A percentile compares a stretch with the other conserved stretches of the same genome.
Conservation (phyloP, 208 protist genomes). For the Trichomonas gallinae region DNA sequence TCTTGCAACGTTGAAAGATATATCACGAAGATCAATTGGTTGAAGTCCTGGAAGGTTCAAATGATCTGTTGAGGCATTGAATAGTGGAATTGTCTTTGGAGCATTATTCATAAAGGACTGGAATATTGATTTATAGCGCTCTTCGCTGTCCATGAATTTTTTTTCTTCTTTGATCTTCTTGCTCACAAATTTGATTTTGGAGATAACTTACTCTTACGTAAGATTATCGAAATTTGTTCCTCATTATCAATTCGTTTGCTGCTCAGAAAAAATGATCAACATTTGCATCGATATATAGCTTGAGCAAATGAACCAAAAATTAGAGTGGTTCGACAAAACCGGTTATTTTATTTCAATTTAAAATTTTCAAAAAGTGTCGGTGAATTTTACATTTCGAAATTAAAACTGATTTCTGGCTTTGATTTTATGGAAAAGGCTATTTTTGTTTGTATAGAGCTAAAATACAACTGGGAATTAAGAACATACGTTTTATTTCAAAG, state of each 20-base stretch:
- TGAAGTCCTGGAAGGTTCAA: background rate
- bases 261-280: background rate
- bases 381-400: too few species aligned
- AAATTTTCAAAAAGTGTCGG: too few species aligned
- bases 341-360: too few species aligned
- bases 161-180: background rate
- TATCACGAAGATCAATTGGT: background rate
- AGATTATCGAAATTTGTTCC: too few species aligned
- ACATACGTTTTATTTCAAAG: too few species aligned
- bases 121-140: background rate
- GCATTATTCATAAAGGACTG: background rate
- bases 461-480: too few species aligned
- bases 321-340: background rate
- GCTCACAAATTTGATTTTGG: background rate
- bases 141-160: background rate
- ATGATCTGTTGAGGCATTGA: background rate
- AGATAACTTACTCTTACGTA: too few species aligned
- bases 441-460: too few species aligned
- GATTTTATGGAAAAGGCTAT: too few species aligned
- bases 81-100: background rate
- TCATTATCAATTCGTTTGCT: too few species aligned
- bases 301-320: background rate
- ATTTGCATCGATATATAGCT: background rate
- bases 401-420: too few species aligned
- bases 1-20: background rate